Base-by-base conservation (phyloP, 2,329 filamentous ascomycete genomes). In the Penicillium digitatum region DNA sequence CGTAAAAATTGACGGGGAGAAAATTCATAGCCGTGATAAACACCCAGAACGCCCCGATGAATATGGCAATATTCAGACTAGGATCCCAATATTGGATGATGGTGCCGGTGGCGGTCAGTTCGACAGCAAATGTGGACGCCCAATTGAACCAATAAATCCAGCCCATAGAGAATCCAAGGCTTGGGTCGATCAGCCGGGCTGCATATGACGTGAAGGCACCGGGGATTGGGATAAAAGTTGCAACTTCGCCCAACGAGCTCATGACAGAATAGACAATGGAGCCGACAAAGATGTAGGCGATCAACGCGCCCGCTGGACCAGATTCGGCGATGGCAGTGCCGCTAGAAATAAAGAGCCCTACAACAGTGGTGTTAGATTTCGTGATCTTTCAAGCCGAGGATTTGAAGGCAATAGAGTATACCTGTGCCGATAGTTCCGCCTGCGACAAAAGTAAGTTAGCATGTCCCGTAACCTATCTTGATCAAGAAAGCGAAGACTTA, bases 71-170 rank as follows among this genome's bases (percentile, higher is more conserved):
- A 66, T 78, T 85, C 54, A 90, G 72, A 27, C 71, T 69, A 1
- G 74, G 61, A 54, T 84, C 78, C 88, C 88, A 91, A 72, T 87
- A 90, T 70, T 90, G 84, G 59, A 91, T 87, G 55, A 90, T 87
- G 24, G 89, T 77, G 18, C 87, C 87, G 1, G 86, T 83, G 0
- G 86, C 86, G 0, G 84, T 87, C 35, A 91, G 77, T 68, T 91
- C 87, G n/a, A 90, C 80, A 1, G 87, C 86, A 60, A 83, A 88
- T 0, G 87, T 89, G 48, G 87, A 83, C 16, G 84, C 80, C 87
- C 86, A 92, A 42, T 82, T 85, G 66, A 90, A 90, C 85, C 86
- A 91, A 73, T 91, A 92, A 56, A 89, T 85, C 88, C 88, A 92
- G 16, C 88, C 88, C 80, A 90, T 87, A 16, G 87, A 80, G 64